phyloP scores from a whole-genome alignment of 208 protist species.

The Plasmodiophora brassicae region DNA sequence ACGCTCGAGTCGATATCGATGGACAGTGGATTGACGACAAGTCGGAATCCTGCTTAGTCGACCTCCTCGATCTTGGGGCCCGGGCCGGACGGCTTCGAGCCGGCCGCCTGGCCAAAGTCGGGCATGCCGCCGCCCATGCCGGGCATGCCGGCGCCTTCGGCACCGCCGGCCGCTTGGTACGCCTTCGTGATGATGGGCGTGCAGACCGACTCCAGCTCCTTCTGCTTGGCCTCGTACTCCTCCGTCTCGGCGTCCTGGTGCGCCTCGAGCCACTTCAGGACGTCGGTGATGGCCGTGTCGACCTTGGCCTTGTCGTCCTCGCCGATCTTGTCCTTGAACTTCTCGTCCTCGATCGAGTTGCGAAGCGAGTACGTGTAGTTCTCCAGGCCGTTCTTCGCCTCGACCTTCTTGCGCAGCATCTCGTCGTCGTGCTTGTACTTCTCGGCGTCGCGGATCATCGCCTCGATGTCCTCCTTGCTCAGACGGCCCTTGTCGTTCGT shows the following conservation, averaged over 20 bases:
- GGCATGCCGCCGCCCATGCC: slow-evolving; percentile 61
- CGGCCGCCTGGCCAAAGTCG: slow-evolving; percentile 47
- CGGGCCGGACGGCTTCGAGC: slow-evolving; percentile 3
- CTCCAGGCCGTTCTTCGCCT: slow-evolving; percentile 58
- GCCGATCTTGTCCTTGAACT: slow-evolving; percentile 25
- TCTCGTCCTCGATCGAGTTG: slow-evolving; percentile 42
- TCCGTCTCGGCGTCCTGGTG: slow-evolving; percentile 43
- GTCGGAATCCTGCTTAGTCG: too few species aligned
- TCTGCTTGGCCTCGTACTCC: slow-evolving; percentile 52
- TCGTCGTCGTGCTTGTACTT: slow-evolving; percentile 53
- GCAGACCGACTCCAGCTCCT: slow-evolving; percentile 53
- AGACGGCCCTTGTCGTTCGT: slow-evolving; percentile 89
- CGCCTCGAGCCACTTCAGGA: slow-evolving; percentile 52
- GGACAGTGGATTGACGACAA: too few species aligned
- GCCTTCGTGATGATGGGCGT: slow-evolving; percentile 84
- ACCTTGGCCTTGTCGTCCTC: slow-evolving; percentile 46
- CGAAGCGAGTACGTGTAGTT: slow-evolving; percentile 52
- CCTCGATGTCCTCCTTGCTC: slow-evolving; percentile 70
- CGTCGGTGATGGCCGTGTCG: slow-evolving; percentile 43
- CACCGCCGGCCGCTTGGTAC: slow-evolving; percentile 31
- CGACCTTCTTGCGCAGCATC: slow-evolving; percentile 43
- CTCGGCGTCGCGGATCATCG: slow-evolving; percentile 56
- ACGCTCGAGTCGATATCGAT: too few species aligned
- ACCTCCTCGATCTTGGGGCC: slow-evolving; percentile 74
- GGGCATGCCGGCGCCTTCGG: slow-evolving; percentile 49